Evolutionary conservation across 2,329 filamentous ascomycete genomes (phyloP).

Genomic region (Sporothrix sp.): DNA sequence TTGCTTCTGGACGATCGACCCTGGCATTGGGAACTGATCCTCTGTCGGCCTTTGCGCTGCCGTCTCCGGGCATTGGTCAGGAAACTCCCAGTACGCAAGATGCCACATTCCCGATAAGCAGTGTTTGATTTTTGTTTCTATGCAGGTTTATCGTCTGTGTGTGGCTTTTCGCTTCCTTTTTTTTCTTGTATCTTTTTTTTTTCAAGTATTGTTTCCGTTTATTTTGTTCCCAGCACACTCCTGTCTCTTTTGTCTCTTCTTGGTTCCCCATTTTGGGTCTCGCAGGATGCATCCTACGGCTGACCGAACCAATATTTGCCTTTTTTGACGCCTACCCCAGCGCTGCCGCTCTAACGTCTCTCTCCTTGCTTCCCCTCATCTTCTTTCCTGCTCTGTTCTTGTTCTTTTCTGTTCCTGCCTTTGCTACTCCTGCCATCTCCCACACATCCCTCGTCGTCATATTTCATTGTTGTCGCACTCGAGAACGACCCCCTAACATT

Average conservation of each 20-base stretch:
- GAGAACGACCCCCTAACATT: background rate
- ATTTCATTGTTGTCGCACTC: background rate
- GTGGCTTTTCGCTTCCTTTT: background rate
- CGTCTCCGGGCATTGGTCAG: conserved; percentile 11
- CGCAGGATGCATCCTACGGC: background rate
- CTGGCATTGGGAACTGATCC: conserved; percentile 9
- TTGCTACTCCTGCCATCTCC: background rate
- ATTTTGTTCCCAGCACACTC: background rate
- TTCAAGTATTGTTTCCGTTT: background rate
- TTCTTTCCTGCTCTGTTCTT: background rate
- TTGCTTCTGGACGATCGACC: conserved; percentile 7
- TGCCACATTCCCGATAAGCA: background rate
- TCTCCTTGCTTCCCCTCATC: background rate
- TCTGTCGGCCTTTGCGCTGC: conserved; percentile 12
- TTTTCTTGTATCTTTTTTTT: background rate
- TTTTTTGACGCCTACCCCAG: background rate
- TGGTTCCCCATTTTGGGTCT: background rate
- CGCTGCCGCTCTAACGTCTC: too few relatives aligned
- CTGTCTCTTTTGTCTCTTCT: background rate
- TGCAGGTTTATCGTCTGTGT: background rate
- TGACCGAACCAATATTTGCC: background rate
- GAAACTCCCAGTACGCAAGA: conserved; percentile 17
- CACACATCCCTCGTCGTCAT: background rate
- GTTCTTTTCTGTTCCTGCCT: background rate
- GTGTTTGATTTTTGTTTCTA: background rate